Conservation (phyloP, 2,329 filamentous ascomycete genomes). For the Corinectria fuckeliana region DNA sequence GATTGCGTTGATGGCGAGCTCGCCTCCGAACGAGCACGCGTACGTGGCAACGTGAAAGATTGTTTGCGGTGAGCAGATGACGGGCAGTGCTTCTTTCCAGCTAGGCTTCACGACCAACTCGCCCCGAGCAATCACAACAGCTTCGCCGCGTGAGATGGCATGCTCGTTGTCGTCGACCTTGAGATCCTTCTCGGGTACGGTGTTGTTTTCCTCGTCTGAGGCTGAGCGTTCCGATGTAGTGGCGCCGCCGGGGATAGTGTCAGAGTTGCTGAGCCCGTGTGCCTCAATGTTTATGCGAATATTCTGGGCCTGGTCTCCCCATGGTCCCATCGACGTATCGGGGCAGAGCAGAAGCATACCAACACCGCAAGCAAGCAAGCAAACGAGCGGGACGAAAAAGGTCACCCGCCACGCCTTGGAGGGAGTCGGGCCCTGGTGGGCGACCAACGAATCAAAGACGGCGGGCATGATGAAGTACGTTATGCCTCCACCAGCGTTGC, state of each 20-base stretch:
- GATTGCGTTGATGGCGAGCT: conserved; percentile 67
- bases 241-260: conserved; percentile 56
- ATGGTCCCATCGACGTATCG: conserved; percentile 83
- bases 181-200: conserved; percentile 45
- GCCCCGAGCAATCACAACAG: conserved; percentile 60
- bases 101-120: conserved; percentile 64
- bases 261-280: conserved; percentile 49
- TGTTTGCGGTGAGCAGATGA: conserved; percentile 61
- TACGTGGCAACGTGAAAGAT: conserved; percentile 63
- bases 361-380: conserved; percentile 72
- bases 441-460: conserved; percentile 78
- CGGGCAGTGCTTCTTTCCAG: conserved; percentile 51
- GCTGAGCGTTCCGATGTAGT: conserved; percentile 50
- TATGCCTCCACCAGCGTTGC: conserved; percentile 87
- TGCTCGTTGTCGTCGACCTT: conserved; percentile 52
- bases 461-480: conserved; percentile 96
- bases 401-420: conserved; percentile 83
- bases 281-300: conserved; percentile 59
- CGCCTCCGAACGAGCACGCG: conserved; percentile 67
- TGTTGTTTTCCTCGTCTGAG: conserved; percentile 44
- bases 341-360: conserved; percentile 75
- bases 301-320: conserved; percentile 73
- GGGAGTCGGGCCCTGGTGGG: conserved; percentile 61
- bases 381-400: conserved; percentile 82
- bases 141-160: conserved; percentile 55